Evolutionary conservation across 345 rosid genomes (phyloP).

Genomic region (Jatropha curcas): DNA sequence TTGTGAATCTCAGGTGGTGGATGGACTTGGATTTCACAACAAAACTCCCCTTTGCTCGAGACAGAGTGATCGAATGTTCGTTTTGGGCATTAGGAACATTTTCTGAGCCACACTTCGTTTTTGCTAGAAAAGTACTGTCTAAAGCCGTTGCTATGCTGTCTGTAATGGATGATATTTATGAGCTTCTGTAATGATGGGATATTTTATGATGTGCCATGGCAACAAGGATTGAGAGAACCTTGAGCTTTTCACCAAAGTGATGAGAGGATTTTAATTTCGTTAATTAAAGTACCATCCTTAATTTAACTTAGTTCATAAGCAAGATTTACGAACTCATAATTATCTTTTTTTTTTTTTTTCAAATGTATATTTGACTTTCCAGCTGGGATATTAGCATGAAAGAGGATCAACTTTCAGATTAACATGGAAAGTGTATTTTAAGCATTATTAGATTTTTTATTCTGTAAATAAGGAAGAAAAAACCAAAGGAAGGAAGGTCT

Average conservation of each 20-base stretch:
- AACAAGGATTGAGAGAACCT: constrained; percentile 37
- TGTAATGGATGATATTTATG: constrained; percentile 35
- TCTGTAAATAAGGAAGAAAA: background rate
- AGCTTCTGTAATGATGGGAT: no score
- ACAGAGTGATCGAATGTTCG: constrained; percentile 34
- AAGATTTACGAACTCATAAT: no score
- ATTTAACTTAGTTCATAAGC: no score
- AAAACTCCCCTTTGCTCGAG: constrained; percentile 30
- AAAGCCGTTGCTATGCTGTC: constrained; percentile 14
- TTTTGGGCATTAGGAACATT: constrained; percentile 26
- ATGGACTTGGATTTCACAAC: constrained; percentile 16
- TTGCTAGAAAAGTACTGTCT: constrained; percentile 9
- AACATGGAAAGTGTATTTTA: background rate
- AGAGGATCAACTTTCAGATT: constrained; percentile 2
- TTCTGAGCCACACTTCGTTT: constrained; percentile 21
- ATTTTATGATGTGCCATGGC: constrained; percentile 37
- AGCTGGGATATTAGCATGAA: constrained; percentile 14
- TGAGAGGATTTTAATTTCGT: no score
- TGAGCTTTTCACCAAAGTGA: constrained; percentile 27
- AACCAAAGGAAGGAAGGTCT: no score
- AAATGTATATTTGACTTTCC: background rate
- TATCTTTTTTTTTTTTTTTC: no score
- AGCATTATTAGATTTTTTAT: background rate
- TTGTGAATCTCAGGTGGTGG: constrained; percentile 33
- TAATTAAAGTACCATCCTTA: no score